A percentile compares a stretch with the other conserved stretches of the same genome.
Evolutionary conservation across 352 stramenopile species (phyloP).

Genomic region (Phytopythium boreale): DNA sequence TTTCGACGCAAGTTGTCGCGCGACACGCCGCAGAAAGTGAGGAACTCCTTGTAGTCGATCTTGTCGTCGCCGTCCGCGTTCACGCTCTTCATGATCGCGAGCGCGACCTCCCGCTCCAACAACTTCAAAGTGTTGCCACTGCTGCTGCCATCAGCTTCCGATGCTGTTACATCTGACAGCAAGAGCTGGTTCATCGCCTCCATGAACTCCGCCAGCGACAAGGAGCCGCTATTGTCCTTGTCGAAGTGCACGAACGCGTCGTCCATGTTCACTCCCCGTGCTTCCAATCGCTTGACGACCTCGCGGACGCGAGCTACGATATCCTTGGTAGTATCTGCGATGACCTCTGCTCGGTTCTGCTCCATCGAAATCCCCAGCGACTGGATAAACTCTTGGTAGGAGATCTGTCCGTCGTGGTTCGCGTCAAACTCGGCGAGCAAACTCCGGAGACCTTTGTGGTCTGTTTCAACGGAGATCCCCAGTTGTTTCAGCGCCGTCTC

Average conservation of each 20-base stretch:
- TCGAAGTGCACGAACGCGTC: constrained; percentile 76
- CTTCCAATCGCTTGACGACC: constrained; percentile 43
- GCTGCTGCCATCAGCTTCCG: neutral
- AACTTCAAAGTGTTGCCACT: constrained; percentile 21
- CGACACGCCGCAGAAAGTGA: constrained; percentile 44
- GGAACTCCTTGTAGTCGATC: constrained; percentile 72
- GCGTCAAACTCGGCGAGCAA: constrained; percentile 55
- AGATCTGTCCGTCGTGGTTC: constrained; percentile 62
- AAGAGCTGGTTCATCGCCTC: constrained; percentile 45
- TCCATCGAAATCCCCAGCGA: constrained; percentile 47
- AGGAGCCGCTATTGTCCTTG: constrained; percentile 45
- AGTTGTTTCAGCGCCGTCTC: constrained; percentile 46
- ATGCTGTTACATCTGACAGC: constrained; percentile 14
- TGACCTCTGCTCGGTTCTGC: constrained; percentile 41
- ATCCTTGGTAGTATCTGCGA: constrained; percentile 38
- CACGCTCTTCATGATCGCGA: constrained; percentile 40
- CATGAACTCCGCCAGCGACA: constrained; percentile 57
- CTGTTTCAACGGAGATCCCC: constrained; percentile 29
- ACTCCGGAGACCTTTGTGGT: constrained; percentile 31
- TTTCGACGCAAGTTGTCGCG: constrained; percentile 13
- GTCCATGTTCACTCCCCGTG: constrained; percentile 48
- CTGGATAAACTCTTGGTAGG: constrained; percentile 76
- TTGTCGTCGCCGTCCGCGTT: constrained; percentile 57
- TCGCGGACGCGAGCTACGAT: constrained; percentile 37
- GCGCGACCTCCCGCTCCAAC: constrained; percentile 41